These are phyloP conservation scores for Zoysia japonica DNA, from an alignment of 176 grass and related monocot genomes.

Conservation along the genomic window DNA sequence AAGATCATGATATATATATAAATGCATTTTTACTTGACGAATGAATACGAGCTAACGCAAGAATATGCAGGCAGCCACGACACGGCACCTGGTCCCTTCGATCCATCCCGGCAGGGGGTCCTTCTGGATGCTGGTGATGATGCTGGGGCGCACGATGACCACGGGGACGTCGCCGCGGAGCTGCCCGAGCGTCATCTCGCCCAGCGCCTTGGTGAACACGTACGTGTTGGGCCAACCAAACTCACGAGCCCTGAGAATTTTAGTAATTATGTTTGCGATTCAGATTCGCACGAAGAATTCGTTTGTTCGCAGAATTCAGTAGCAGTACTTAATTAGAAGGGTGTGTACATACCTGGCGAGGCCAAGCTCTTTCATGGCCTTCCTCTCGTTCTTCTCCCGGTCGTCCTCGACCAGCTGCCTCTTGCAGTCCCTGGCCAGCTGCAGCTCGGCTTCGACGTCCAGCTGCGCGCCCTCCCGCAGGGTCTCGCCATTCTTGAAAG, in stretches of 20 bases:
- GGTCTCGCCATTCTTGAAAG: slow-evolving; percentile 57
- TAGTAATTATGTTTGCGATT: background rate
- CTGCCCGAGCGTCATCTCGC: slow-evolving; percentile 70
- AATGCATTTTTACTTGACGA: background rate
- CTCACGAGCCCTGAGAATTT: slow-evolving; percentile 51
- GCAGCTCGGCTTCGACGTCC: slow-evolving; percentile 61
- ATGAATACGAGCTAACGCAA: background rate
- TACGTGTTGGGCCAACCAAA: slow-evolving; percentile 96
- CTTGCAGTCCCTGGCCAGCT: slow-evolving; percentile 48
- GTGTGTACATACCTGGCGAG: slow-evolving; percentile 35
- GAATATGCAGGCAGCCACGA: too few relatives aligned
- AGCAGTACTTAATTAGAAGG: too few relatives aligned
- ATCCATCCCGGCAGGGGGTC: slow-evolving; percentile 85
- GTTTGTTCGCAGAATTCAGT: too few relatives aligned
- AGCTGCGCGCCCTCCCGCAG: slow-evolving; percentile 42
- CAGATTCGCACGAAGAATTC: background rate
- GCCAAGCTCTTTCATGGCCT: slow-evolving; percentile 77
- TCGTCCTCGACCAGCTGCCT: slow-evolving; percentile 33
- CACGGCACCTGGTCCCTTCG: slow-evolving; percentile 56
- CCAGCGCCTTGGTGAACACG: slow-evolving; percentile 90
- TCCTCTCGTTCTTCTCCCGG: slow-evolving; percentile 47
- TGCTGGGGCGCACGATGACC: slow-evolving; percentile 72
- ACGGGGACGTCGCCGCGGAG: slow-evolving; percentile 30
- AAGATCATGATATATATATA: background rate
- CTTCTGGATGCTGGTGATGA: slow-evolving; percentile 72